Conservation (phyloP, 1,139 yeast species). For the Sugiyamaella pinicola region DNA sequence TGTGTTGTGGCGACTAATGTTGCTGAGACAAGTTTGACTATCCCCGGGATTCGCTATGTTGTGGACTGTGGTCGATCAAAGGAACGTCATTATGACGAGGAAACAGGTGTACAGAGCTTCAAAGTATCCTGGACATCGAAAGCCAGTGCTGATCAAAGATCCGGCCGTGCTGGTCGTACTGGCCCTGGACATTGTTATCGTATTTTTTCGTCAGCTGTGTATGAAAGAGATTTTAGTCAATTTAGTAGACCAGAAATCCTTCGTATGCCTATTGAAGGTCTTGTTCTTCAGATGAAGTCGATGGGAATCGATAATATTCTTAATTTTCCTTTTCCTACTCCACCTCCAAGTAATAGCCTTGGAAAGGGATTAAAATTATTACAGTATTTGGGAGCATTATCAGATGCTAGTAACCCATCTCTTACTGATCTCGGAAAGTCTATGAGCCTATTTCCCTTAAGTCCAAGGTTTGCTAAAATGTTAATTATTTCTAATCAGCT, state of each 20-base stretch:
- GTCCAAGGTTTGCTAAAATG: slow-evolving; percentile 92
- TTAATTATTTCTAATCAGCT: slow-evolving; percentile 84
- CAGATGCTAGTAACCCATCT: slow-evolving; percentile 46
- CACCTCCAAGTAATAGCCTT: slow-evolving; percentile 70
- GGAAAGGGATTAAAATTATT: slow-evolving; percentile 68
- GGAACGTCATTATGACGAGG: slow-evolving; percentile 79
- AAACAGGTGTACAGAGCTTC: slow-evolving; percentile 89
- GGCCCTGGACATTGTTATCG: slow-evolving; percentile 99
- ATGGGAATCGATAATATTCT: slow-evolving; percentile 92
- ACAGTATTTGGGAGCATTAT: slow-evolving; percentile 77
- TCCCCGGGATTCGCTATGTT: slow-evolving; percentile 93
- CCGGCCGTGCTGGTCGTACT: slow-evolving; percentile 99
- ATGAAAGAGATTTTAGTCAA: slow-evolving; percentile 78
- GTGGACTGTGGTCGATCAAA: slow-evolving; percentile 95
- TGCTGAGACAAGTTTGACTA: slow-evolving; percentile 96
- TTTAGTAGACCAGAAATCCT: slow-evolving; percentile 88
- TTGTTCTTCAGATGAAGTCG: slow-evolving; percentile 90
- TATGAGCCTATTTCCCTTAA: slow-evolving; percentile 89
- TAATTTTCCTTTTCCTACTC: slow-evolving; percentile 96
- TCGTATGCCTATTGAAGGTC: slow-evolving; percentile 95
- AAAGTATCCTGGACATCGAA: slow-evolving; percentile 92
- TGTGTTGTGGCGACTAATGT: slow-evolving; percentile 97
- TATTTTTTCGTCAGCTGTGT: slow-evolving; percentile 91
- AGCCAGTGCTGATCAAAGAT: slow-evolving; percentile 93
- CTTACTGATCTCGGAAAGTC: slow-evolving; percentile 79